A percentile compares a stretch with the other conserved stretches of the same genome.
Evolutionary conservation across 83 land plant genomes (phyloP).

Genomic region (Picea abies): DNA sequence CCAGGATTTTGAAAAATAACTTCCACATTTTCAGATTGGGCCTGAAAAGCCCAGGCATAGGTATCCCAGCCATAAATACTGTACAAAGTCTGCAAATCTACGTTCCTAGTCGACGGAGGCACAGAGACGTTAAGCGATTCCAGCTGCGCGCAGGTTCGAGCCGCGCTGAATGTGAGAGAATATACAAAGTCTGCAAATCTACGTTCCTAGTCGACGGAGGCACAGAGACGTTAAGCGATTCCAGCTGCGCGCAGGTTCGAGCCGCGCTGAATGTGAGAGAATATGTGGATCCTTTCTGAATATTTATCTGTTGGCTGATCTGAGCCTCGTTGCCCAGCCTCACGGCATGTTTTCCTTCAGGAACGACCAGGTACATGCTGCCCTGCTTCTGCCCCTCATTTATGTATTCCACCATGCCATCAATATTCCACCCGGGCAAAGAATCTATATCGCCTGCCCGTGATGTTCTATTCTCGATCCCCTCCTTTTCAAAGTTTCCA

Average conservation of each 20-base stretch:
- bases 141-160: conserved; percentile 35
- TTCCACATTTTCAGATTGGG: conserved; percentile 20
- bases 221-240: conserved; percentile 29
- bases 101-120: conserved; percentile 24
- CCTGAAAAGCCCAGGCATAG: conserved; percentile 57
- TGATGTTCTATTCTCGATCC: conserved; percentile 34
- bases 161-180: conserved; percentile 36
- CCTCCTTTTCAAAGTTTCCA: conserved; percentile 60
- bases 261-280: conserved; percentile 39
- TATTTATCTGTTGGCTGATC: conserved; percentile 42
- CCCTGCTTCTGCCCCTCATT: conserved; percentile 54
- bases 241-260: conserved; percentile 36
- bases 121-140: conserved; percentile 31
- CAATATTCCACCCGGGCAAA: conserved; percentile 43
- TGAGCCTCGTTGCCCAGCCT: conserved; percentile 72
- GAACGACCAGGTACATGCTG: conserved; percentile 65
- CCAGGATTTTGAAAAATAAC: conserved; percentile 51
- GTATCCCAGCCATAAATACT: conserved; percentile 66
- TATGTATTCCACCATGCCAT: conserved; percentile 61
- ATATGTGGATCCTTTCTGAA: conserved; percentile 53
- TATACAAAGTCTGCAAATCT: conserved; percentile 54
- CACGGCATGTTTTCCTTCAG: conserved; percentile 52
- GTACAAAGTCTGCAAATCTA: conserved; percentile 65
- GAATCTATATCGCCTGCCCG: neutral
- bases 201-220: conserved; percentile 31